A percentile compares a stretch with the other conserved stretches of the same genome.
These are phyloP conservation scores for Blastomyces parvus DNA, from an alignment of 2,329 filamentous ascomycete genomes.

Conservation along the genomic window DNA sequence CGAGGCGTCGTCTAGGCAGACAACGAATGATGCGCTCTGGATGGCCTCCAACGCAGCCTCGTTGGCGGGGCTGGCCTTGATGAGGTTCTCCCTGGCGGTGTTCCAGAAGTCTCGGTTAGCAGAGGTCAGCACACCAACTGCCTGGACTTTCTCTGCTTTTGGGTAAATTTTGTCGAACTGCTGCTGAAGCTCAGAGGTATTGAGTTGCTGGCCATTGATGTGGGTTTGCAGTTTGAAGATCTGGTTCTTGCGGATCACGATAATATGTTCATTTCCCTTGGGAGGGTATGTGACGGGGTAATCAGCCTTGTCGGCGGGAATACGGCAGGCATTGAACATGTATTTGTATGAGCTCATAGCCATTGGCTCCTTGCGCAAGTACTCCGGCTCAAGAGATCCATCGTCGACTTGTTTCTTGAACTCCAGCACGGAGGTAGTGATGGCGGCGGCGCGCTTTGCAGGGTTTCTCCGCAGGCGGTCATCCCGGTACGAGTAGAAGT, in stretches of 20 bases:
- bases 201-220: conserved; percentile 73
- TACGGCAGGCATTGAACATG: conserved; percentile 94
- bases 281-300: conserved; percentile 70
- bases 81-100: conserved; percentile 66
- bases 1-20: conserved; percentile 85
- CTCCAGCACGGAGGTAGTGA: conserved; percentile 74
- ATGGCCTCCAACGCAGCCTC: conserved; percentile 67
- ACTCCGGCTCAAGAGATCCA: conserved; percentile 83
- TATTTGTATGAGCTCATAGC: conserved; percentile 98
- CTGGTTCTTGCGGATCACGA: conserved; percentile 89
- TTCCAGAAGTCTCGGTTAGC: conserved; percentile 93
- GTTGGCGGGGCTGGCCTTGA: conserved; percentile 70
- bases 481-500: conserved; percentile 98
- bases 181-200: conserved; percentile 76
- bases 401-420: conserved; percentile 90
- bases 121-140: conserved; percentile 75
- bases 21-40: conserved; percentile 78
- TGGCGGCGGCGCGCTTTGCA: conserved; percentile 82
- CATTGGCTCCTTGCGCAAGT: conserved; percentile 95
- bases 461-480: conserved; percentile 81
- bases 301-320: conserved; percentile 73
- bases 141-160: conserved; percentile 59
- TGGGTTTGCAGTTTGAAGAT: conserved; percentile 89
- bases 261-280: conserved; percentile 71
- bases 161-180: conserved; percentile 83